Base-by-base conservation (phyloP, 2,329 filamentous ascomycete genomes). In the Stromatinia cepivora region DNA sequence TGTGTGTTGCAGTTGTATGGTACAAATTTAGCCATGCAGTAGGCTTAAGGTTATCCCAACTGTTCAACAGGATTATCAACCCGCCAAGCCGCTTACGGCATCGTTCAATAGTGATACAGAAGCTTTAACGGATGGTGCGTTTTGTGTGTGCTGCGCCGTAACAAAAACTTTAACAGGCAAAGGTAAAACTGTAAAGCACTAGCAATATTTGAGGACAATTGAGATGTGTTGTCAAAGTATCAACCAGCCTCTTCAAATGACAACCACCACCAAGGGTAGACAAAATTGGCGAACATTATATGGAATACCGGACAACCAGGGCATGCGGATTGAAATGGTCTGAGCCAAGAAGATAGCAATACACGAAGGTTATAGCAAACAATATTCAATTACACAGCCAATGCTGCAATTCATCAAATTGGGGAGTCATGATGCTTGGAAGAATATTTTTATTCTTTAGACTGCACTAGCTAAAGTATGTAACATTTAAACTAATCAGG, bases 401-500 rank as follows among this genome's bases (percentile, higher is more conserved):
- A 39, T 28, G n/a, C 25, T 28, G n/a, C 10, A 28, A 28, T 64
- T 25, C 61, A 64, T 48, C 34, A 28, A 64, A 28, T 20, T 25
- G 8, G n/a, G 36, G 25, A 64, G n/a, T 42, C 34, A 25, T 64
- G 4, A 64, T 36, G 46, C 61, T 64, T 64, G 61, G 25, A 64
- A 64, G 34, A 46, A 36, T 42, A 64, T 52, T 52, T 50, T 64
- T n/a, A 64, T 64, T 64, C 61, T 52, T 64, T 52, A 64, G 61
- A 39, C 61, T 64, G 61, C 61, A 52, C 61, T 53, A 64, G 61
- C 61, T 64, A 64, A 64, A 64, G 61, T n/a, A 53, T 52, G 52
- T 48, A 39, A 64, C 46, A 64, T 64, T 53, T 64, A 64, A 64
- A 52, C 61, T 64, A 31, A 28, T 39, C 17, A 28, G 3, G 22